phyloP scores from a whole-genome alignment of 2,329 filamentous ascomycete species.

The Coniella lustricola region DNA sequence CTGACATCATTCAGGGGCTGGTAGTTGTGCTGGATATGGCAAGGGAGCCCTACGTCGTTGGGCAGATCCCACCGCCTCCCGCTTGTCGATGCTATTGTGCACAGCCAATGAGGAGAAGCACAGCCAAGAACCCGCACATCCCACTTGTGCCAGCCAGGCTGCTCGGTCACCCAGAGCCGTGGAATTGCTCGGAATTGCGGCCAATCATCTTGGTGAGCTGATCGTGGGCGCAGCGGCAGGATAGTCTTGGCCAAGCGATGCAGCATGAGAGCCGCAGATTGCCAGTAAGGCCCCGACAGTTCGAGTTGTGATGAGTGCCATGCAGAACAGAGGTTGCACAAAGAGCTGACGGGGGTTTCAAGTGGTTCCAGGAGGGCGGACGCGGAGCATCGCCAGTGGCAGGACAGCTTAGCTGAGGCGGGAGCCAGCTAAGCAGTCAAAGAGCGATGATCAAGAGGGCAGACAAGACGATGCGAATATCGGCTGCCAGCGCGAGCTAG shows the following conservation, averaged over 20 bases:
- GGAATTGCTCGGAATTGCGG: conserved; percentile 17
- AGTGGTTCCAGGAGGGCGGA: neutral
- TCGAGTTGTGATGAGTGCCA: neutral
- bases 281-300: neutral
- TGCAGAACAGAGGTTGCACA: neutral
- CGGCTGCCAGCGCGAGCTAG: neutral
- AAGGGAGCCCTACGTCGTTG: neutral
- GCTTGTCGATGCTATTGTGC: conserved; percentile 12
- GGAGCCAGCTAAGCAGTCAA: neutral
- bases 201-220: conserved; percentile 16
- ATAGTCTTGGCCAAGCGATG: neutral
- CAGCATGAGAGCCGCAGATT: conserved; percentile 1
- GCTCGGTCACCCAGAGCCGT: conserved; percentile 4
- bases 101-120: conserved; percentile 4
- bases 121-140: too few species aligned
- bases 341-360: neutral
- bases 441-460: neutral
- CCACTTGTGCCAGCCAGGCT: neutral
- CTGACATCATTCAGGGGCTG: conserved; percentile 3
- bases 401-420: neutral
- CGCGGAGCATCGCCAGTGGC: neutral
- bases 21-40: conserved; percentile 1
- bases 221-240: neutral
- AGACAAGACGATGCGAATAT: neutral
- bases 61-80: conserved; percentile 5